Evolutionary conservation across 1,139 yeast species (phyloP).

Genomic region (Diutina neorugosa): DNA sequence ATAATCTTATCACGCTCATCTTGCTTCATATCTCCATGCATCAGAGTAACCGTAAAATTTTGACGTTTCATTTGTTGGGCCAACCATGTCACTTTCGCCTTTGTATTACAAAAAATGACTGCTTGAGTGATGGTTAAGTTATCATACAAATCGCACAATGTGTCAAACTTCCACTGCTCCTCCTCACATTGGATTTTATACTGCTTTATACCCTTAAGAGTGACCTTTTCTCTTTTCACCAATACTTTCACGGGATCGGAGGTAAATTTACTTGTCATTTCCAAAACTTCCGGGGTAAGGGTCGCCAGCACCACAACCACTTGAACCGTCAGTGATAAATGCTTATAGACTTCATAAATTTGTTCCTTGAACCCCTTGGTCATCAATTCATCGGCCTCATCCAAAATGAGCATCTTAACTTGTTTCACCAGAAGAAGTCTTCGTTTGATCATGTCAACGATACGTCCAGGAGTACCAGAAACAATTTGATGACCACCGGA

Average conservation of each 20-base stretch:
- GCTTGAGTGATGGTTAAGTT: conserved; percentile 93
- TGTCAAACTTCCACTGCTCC: conserved; percentile 94
- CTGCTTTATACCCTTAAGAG: conserved; percentile 84
- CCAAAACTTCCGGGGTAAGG: conserved; percentile 71
- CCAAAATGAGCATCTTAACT: conserved; percentile 73
- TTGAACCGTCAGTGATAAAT: conserved; percentile 71
- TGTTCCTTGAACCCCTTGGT: conserved; percentile 90
- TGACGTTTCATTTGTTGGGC: conserved; percentile 65
- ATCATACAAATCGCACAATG: conserved; percentile 85
- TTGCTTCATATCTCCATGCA: conserved; percentile 98
- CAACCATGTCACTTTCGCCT: conserved; percentile 86
- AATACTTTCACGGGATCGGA: conserved; percentile 83
- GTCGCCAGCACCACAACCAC: conserved; percentile 95
- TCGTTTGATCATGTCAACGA: conserved; percentile 76
- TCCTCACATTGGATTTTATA: conserved; percentile 76
- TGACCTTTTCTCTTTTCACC: conserved; percentile 81
- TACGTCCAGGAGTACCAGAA: conserved; percentile 96
- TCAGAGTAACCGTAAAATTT: conserved; percentile 80
- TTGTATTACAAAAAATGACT: conserved; percentile 90
- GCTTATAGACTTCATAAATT: conserved; percentile 77
- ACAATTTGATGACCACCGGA: conserved; percentile 75
- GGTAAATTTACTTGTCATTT: conserved; percentile 79
- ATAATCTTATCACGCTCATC: conserved; percentile 81
- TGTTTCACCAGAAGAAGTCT: conserved; percentile 54
- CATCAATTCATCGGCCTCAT: conserved; percentile 90